These are phyloP conservation scores for Monosporozyma unispora DNA, from an alignment of 805 yeast genomes.

Conservation along the genomic window DNA sequence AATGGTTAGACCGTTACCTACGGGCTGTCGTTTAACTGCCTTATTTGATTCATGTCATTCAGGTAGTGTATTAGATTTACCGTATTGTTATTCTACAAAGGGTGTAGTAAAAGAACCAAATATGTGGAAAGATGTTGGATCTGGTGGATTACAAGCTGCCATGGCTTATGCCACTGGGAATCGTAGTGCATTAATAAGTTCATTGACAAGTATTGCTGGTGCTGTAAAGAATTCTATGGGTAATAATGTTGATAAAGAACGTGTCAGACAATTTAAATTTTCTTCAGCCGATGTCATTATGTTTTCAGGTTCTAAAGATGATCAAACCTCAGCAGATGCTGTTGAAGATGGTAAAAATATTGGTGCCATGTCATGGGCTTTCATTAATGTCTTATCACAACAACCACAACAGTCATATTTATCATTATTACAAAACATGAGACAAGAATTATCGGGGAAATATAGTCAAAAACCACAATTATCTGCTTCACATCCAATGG, in stretches of 20 bases:
- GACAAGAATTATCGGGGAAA: conserved; percentile 50
- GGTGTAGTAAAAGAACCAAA: conserved; percentile 79
- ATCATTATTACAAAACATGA: conserved; percentile 60
- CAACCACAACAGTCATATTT: conserved; percentile 62
- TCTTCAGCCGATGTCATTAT: conserved; percentile 71
- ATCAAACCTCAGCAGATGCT: conserved; percentile 79
- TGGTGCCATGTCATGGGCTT: conserved; percentile 82
- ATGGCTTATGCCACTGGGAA: conserved; percentile 55
- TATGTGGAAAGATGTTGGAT: conserved; percentile 64
- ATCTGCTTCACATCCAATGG: conserved; percentile 75
- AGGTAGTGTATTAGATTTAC: conserved; percentile 74
- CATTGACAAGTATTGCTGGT: conserved; percentile 36
- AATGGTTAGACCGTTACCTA: conserved; percentile 58
- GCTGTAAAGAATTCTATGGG: conserved; percentile 36
- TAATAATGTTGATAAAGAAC: conserved; percentile 34
- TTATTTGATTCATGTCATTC: conserved; percentile 82
- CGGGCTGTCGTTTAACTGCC: conserved; percentile 72
- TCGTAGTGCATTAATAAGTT: conserved; percentile 33
- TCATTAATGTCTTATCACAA: conserved; percentile 50
- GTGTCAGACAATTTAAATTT: conserved; percentile 46
- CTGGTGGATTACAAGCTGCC: conserved; percentile 52
- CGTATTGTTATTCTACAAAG: conserved; percentile 71
- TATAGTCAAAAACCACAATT: conserved; percentile 81
- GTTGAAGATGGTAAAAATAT: conserved; percentile 60
- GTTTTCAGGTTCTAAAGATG: conserved; percentile 76